Conservation (phyloP, 305 asterid species). For the Rubia occidens region DNA sequence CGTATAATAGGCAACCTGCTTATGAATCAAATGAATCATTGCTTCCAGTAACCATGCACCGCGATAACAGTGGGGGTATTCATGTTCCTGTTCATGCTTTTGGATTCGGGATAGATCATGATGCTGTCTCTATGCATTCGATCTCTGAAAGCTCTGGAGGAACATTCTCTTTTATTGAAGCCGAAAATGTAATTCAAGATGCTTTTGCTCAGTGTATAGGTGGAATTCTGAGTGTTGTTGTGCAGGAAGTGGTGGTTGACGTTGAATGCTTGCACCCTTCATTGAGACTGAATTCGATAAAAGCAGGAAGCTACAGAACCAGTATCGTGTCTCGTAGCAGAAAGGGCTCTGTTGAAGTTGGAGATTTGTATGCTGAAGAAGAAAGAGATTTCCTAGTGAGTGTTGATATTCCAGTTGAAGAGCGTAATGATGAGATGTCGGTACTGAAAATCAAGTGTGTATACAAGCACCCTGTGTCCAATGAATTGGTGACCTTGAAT, state of each 20-base stretch:
- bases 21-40: constrained; percentile 26
- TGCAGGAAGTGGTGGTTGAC: constrained; percentile 52
- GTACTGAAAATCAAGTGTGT: constrained; percentile 44
- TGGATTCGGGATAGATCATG: constrained; percentile 92
- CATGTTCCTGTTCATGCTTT: constrained; percentile 70
- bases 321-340: constrained; percentile 31
- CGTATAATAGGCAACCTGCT: constrained; percentile 26
- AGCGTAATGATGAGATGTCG: constrained; percentile 36
- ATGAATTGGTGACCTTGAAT: constrained; percentile 27
- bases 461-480: constrained; percentile 46
- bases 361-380: constrained; percentile 86
- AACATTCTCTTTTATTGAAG: constrained; percentile 88
- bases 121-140: constrained; percentile 64
- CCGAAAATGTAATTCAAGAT: constrained; percentile 72
- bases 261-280: constrained; percentile 46
- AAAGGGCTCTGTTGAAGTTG: constrained; percentile 49
- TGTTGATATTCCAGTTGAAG: constrained; percentile 41
- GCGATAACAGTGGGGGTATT: constrained; percentile 23
- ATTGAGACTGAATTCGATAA: constrained; percentile 39
- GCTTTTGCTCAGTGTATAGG: constrained; percentile 98
- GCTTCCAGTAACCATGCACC: constrained; percentile 55
- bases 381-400: constrained; percentile 69
- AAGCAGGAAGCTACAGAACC: constrained; percentile 68
- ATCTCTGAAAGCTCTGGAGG: constrained; percentile 83
- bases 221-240: constrained; percentile 69